These are phyloP conservation scores for Collybia sp. DNA, from an alignment of 768 basidiomycete genomes.

Conservation along the genomic window DNA sequence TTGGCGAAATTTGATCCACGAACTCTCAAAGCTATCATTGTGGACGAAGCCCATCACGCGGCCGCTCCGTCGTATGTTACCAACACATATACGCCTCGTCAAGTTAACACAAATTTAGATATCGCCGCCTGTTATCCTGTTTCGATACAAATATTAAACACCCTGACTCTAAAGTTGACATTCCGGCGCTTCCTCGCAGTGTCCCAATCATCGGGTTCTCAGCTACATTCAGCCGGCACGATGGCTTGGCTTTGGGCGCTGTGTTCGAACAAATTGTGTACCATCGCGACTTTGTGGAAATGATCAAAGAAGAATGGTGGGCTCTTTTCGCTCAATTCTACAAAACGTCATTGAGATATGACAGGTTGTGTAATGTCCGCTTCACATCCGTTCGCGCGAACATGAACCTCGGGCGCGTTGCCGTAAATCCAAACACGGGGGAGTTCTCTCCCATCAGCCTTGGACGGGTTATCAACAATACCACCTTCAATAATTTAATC, in stretches of 20 bases:
- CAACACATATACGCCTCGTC: not conserved
- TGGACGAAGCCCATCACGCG: constrained; percentile 96
- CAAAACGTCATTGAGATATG: too few species aligned
- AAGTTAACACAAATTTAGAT: constrained; percentile 32
- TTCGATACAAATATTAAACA: constrained; percentile 68
- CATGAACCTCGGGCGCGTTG: constrained; percentile 65
- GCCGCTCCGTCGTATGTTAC: constrained; percentile 78
- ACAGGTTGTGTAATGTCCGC: constrained; percentile 79
- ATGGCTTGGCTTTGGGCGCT: constrained; percentile 82
- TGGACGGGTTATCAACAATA: constrained; percentile 78
- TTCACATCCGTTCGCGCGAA: constrained; percentile 80
- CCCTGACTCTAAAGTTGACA: constrained; percentile 39
- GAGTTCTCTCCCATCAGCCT: constrained; percentile 82
- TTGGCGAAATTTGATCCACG: constrained; percentile 72
- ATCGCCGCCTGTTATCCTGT: constrained; percentile 77
- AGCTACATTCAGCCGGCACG: constrained; percentile 91
- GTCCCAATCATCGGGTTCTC: constrained; percentile 92
- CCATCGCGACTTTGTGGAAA: constrained; percentile 84
- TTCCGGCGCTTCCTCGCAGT: constrained; percentile 33
- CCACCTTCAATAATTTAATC: constrained; percentile 69
- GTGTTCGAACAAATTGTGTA: constrained; percentile 92
- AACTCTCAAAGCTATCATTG: constrained; percentile 67
- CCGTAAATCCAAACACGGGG: constrained; percentile 60
- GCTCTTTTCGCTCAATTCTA: constrained; percentile 1
- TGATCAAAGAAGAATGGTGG: constrained; percentile 91